A percentile compares a stretch with the other conserved stretches of the same genome.
phyloP scores from a whole-genome alignment of 306 rosid species.

The Casuarina equisetifolia region DNA sequence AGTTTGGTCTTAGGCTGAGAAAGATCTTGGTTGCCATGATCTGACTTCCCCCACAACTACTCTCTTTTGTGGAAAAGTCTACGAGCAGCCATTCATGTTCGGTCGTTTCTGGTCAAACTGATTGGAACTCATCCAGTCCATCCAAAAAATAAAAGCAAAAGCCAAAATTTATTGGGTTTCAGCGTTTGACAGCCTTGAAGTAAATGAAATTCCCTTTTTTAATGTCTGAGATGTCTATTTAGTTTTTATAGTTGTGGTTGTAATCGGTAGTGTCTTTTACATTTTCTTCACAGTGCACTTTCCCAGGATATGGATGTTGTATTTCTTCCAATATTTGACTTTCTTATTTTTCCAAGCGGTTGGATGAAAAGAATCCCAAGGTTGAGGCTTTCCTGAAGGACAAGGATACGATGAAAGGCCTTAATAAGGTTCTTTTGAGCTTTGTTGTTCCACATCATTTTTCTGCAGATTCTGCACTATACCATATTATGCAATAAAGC shows the following conservation, averaged over 20 bases:
- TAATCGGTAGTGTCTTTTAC: background rate
- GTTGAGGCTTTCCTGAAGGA: constrained; percentile 52
- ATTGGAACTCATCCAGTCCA: background rate
- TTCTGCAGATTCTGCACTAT: too few species aligned
- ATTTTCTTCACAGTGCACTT: background rate
- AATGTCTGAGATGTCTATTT: background rate
- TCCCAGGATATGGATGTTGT: background rate
- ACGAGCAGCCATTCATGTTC: background rate
- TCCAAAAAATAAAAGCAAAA: background rate
- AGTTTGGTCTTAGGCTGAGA: background rate
- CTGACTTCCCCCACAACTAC: too few species aligned
- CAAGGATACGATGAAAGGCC: constrained; percentile 44
- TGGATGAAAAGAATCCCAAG: constrained; percentile 50
- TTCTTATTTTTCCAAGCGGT: constrained; percentile 42
- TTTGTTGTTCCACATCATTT: too few species aligned
- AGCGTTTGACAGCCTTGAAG: background rate
- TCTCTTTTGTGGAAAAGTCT: background rate
- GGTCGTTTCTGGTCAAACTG: background rate
- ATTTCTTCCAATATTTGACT: constrained; percentile 16
- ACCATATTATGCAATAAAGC: too few species aligned
- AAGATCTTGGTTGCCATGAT: background rate
- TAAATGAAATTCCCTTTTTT: background rate
- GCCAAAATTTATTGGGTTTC: background rate
- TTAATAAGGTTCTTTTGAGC: constrained; percentile 58
- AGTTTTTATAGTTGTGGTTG: background rate